phyloP scores from a whole-genome alignment of 2,329 filamentous ascomycete species.

The Kalmusia sp. region DNA sequence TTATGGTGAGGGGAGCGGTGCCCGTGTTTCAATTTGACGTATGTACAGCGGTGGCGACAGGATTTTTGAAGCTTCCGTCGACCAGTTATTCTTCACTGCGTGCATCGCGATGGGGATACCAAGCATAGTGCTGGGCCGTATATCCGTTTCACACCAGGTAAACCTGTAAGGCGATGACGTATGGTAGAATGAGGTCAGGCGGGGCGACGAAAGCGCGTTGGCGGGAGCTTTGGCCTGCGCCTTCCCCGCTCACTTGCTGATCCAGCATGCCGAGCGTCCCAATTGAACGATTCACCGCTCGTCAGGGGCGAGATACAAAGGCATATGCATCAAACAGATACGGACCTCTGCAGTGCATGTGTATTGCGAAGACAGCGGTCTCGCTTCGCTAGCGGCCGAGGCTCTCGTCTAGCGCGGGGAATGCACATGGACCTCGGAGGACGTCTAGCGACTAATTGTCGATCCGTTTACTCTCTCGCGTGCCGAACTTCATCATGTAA shows the following conservation, averaged over 20 bases:
- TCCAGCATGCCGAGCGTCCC: background rate
- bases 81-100: slow-evolving; percentile 1
- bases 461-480: background rate
- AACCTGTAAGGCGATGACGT: slow-evolving; percentile 4
- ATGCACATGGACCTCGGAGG: slow-evolving; percentile 8
- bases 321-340: too few relatives aligned
- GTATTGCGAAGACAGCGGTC: background rate
- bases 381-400: slow-evolving; percentile 12
- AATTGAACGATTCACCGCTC: background rate
- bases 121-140: slow-evolving; percentile 1
- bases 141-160: slow-evolving; percentile 5
- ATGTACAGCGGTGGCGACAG: slow-evolving; percentile 10
- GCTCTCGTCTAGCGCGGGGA: slow-evolving; percentile 12
- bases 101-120: slow-evolving; percentile 1
- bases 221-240: background rate
- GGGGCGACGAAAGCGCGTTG: background rate
- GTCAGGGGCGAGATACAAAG: background rate
- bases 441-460: background rate
- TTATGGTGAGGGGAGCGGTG: background rate
- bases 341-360: too few relatives aligned
- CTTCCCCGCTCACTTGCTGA: background rate
- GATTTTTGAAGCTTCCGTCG: slow-evolving; percentile 5
- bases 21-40: slow-evolving; percentile 5
- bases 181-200: background rate
- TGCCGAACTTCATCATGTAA: slow-evolving; percentile 1